Evolutionary conservation across 1,284 basidiomycete genomes (phyloP), one percentile per base, ranked within the genome.

Genomic region (Amylostereum chailletii): DNA sequence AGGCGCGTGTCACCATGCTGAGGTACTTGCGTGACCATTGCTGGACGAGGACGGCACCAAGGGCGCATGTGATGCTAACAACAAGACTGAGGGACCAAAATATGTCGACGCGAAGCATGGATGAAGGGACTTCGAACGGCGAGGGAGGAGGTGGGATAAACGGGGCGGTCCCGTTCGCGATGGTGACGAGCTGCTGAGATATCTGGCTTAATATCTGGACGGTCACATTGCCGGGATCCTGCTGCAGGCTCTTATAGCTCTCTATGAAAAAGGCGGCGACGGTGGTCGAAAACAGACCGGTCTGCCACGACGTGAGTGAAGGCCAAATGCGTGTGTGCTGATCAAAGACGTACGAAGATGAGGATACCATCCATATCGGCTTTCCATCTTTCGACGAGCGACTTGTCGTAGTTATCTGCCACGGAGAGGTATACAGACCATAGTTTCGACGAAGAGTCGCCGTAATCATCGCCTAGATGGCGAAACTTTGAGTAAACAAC

Each of bases 231-330:
- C 53, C 56, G 7, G 65, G 60, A 44, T 69, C 61, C 5, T 65
- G 66, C 33, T 57, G 56, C 8, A 74, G 47, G 5, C 31, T 7
- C 39, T 29, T 41, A 30, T 42, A 42, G 40, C 47, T 48, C 31
- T 48, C 47, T n/a, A 72, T 60, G 45, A 72, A 61, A 51, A 74
- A 73, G 2, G 71, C 63, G 5, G 72, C 72, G 34, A 73, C 57
- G 43, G 66, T 71, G 4, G 67, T 68, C 37, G 71, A 73, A 53
- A 74, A 74, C 3, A 74, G 61, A 58, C 71, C 71, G 44, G 71
- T 45, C 47, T 40, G 43, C 10, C 9, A 44, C 6, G 7, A 33
- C 8, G 29, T 30, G 32, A 1, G 19, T 11, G 42, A 32, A 9
- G 11, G 44, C 5, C 11, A 31, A 34, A 8, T 26, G 8, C 3